phyloP scores from a whole-genome alignment of 371 early-diverging fungal species.

The Mortierella sp. region DNA sequence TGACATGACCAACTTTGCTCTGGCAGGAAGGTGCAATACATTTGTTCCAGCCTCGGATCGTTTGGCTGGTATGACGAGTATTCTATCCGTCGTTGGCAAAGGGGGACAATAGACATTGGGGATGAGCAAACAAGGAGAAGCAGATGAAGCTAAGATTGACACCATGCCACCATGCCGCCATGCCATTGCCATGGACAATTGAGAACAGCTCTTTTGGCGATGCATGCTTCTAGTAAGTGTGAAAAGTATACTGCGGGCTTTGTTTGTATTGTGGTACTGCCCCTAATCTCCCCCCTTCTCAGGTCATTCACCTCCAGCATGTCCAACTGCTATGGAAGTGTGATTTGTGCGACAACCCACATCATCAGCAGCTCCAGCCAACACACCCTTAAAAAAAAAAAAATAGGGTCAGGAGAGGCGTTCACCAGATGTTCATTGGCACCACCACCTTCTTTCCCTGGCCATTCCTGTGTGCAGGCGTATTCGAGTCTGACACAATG shows the following conservation, averaged over 20 bases:
- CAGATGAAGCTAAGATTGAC: too few relatives aligned
- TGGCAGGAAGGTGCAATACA: background rate
- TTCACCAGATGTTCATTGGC: background rate
- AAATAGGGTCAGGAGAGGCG: background rate
- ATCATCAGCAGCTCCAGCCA: background rate
- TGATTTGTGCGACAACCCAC: background rate
- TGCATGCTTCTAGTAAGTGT: background rate
- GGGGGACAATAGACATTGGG: too few relatives aligned
- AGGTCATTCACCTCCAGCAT: slow-evolving; percentile 18
- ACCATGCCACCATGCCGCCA: too few relatives aligned
- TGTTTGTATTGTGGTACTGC: slow-evolving; percentile 7
- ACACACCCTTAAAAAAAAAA: background rate
- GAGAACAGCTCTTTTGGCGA: too few relatives aligned
- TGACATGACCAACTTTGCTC: slow-evolving; percentile 22
- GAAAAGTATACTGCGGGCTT: background rate
- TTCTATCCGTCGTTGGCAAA: too few relatives aligned
- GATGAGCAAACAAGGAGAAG: too few relatives aligned
- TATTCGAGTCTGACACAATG: background rate
- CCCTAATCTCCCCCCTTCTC: slow-evolving; percentile 15
- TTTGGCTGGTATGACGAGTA: background rate
- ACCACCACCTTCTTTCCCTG: background rate
- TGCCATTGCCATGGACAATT: too few relatives aligned
- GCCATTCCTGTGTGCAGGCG: background rate
- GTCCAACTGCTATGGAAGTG: background rate
- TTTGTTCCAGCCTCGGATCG: background rate